Percentiles rank a stretch among this genome's conserved stretches.
phyloP scores from a whole-genome alignment of 2,329 filamentous ascomycete species.

The Ceratocystis cacaofunesta region DNA sequence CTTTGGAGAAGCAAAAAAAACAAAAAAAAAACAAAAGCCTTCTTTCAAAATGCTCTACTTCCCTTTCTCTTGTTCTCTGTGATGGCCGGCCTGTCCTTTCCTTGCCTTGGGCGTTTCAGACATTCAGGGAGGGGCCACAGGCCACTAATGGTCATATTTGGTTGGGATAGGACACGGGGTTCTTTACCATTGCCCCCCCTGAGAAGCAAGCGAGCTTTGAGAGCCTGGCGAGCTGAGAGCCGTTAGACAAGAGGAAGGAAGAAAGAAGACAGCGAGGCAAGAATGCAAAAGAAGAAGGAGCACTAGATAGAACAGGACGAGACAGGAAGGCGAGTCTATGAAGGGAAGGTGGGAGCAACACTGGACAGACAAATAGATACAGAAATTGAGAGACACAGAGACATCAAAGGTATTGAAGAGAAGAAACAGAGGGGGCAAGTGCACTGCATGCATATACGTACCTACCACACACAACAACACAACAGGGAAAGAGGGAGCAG shows the following conservation, averaged over 20 bases:
- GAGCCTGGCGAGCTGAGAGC: background rate
- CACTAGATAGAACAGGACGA: background rate
- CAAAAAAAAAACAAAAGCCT: background rate
- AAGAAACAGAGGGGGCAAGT: background rate
- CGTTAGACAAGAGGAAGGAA: background rate
- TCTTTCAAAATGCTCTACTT: background rate
- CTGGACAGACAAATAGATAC: background rate
- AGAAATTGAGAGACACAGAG: too few species aligned
- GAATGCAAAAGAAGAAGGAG: background rate
- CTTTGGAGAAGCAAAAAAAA: background rate
- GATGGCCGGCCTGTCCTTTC: background rate
- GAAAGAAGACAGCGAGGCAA: background rate
- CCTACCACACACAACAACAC: background rate
- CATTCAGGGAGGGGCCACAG: constrained; percentile 1
- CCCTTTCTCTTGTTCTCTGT: background rate
- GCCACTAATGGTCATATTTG: background rate
- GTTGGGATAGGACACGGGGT: background rate
- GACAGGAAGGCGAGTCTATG: background rate
- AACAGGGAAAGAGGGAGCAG: background rate
- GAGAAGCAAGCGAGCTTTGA: background rate
- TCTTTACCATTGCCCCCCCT: background rate
- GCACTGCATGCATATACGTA: background rate
- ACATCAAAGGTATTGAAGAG: background rate
- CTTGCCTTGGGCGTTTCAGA: constrained; percentile 3
- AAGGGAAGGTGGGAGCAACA: background rate